phyloP scores from a whole-genome alignment of 106 monocot species.

The Dactylorhiza incarnata region DNA sequence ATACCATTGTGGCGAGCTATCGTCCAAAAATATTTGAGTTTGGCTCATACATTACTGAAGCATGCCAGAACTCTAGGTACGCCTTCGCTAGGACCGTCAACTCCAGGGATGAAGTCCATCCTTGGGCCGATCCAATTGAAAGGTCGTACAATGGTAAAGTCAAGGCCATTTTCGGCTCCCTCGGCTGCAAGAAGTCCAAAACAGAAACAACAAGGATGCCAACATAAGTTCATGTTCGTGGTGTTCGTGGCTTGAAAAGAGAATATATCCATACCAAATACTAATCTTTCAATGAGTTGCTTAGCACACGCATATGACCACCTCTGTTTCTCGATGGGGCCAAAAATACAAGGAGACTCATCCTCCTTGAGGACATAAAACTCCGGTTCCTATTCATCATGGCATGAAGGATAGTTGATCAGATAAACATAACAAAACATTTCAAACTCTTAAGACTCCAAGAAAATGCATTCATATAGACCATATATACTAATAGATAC shows the following conservation, averaged over 20 bases:
- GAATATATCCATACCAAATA: conserved; percentile 33
- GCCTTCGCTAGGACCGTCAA: conserved; percentile 77
- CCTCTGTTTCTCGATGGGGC: conserved; percentile 68
- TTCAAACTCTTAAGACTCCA: too few relatives aligned
- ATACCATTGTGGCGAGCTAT: background rate
- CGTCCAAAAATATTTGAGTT: background rate
- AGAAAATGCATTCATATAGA: too few relatives aligned
- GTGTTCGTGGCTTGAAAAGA: background rate
- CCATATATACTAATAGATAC: too few relatives aligned
- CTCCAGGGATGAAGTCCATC: conserved; percentile 82
- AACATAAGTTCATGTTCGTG: background rate
- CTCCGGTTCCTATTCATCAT: conserved; percentile 40
- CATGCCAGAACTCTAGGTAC: conserved; percentile 74
- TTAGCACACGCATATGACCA: conserved; percentile 77
- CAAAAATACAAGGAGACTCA: conserved; percentile 67
- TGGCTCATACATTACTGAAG: conserved; percentile 52
- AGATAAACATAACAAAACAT: background rate
- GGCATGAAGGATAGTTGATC: background rate
- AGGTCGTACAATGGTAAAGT: conserved; percentile 65
- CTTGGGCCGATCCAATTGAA: conserved; percentile 80
- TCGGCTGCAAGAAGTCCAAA: conserved; percentile 33
- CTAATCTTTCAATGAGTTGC: conserved; percentile 65
- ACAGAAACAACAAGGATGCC: background rate
- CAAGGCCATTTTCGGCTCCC: conserved; percentile 64
- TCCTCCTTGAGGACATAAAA: conserved; percentile 68